These are phyloP conservation scores for Suhomyces sp. DNA, from an alignment of 805 yeast genomes.

Conservation along the genomic window DNA sequence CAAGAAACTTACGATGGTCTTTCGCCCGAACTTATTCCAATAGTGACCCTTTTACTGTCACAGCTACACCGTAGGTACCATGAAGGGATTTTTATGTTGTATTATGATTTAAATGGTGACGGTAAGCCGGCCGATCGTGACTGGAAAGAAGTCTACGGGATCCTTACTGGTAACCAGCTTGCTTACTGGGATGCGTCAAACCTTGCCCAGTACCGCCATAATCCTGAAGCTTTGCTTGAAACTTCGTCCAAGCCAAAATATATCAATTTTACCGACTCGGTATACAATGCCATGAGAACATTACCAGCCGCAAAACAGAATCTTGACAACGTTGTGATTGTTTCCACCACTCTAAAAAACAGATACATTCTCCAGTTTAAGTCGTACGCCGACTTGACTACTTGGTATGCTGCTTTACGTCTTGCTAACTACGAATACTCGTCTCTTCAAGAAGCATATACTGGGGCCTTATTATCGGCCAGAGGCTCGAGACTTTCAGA, in stretches of 20 bases:
- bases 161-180: constrained; percentile 83
- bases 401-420: constrained; percentile 84
- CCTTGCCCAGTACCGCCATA: constrained; percentile 50
- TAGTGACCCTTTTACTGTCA: constrained; percentile 69
- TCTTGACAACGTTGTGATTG: constrained; percentile 74
- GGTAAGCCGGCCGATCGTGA: constrained; percentile 80
- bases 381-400: constrained; percentile 56
- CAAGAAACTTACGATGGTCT: constrained; percentile 22
- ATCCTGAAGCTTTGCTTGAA: constrained; percentile 52
- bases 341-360: constrained; percentile 89
- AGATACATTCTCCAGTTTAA: constrained; percentile 79
- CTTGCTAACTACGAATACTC: constrained; percentile 78
- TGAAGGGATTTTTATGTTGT: constrained; percentile 72
- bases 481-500: constrained; percentile 86
- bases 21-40: constrained; percentile 59
- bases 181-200: constrained; percentile 88
- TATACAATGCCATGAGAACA: constrained; percentile 65
- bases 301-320: constrained; percentile 64
- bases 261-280: constrained; percentile 87
- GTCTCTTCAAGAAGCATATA: constrained; percentile 89
- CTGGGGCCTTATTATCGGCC: constrained; percentile 91
- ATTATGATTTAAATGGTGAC: constrained; percentile 73
- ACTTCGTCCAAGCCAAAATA: constrained; percentile 78
- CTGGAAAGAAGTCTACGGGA: constrained; percentile 94
- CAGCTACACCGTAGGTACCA: constrained; percentile 72